These are phyloP conservation scores for Chenopodium berlandieri DNA, from an alignment of 148 eudicot genomes.

Conservation along the genomic window DNA sequence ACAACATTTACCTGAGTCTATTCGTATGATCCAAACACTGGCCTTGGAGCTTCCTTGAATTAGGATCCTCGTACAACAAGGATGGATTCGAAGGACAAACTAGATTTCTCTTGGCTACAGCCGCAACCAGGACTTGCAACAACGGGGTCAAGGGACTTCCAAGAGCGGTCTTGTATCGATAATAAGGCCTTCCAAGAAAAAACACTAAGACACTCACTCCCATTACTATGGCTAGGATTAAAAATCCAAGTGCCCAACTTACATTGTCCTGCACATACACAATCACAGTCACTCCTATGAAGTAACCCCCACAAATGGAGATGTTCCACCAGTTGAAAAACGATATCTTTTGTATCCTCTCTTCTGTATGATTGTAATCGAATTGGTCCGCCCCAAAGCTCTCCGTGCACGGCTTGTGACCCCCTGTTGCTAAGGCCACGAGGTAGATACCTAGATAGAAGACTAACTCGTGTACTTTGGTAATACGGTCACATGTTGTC, in stretches of 20 bases:
- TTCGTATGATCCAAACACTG: constrained; percentile 29
- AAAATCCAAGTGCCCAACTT: constrained; percentile 61
- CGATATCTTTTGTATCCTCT: constrained; percentile 62
- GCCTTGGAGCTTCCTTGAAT: constrained; percentile 14
- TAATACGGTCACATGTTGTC: constrained; percentile 34
- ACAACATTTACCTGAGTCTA: constrained; percentile 22
- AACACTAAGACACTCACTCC: constrained; percentile 49
- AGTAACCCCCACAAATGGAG: constrained; percentile 57
- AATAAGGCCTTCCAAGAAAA: constrained; percentile 55
- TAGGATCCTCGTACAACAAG: constrained; percentile 21
- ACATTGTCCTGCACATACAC: constrained; percentile 71
- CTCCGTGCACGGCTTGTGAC: constrained; percentile 72
- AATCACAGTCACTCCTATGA: constrained; percentile 64
- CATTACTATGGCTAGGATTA: constrained; percentile 43
- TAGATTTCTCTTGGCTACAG: constrained; percentile 57
- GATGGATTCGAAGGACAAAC: constrained; percentile 38
- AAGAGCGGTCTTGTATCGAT: constrained; percentile 50
- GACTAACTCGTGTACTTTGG: constrained; percentile 42
- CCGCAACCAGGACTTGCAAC: constrained; percentile 68
- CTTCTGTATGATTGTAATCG: constrained; percentile 14
- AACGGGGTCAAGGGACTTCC: constrained; percentile 72
- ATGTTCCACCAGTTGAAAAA: constrained; percentile 88
- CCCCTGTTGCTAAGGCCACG: constrained; percentile 74
- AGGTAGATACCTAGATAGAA: constrained; percentile 64
- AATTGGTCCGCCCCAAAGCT: constrained; percentile 93